Percentiles rank a stretch among this genome's conserved stretches.
Conservation (phyloP, 75 land plant genomes). For the Ceratopteris richardii region DNA sequence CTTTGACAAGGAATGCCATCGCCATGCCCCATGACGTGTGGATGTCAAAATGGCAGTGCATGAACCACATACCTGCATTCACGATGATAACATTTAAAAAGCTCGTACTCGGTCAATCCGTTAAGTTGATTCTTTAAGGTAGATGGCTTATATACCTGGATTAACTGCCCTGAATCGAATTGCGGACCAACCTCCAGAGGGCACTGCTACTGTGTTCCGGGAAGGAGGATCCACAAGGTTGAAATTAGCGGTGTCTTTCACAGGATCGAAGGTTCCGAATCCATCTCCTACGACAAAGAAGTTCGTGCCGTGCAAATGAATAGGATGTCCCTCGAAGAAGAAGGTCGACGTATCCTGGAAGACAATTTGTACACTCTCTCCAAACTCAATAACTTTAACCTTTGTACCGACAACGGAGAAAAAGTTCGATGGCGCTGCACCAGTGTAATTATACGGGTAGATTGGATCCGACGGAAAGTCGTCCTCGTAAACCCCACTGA, state of each 20-base stretch:
- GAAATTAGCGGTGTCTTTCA: slow-evolving; percentile 17
- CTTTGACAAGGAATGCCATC: slow-evolving; percentile 36
- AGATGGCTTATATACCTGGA: slow-evolving; percentile 23
- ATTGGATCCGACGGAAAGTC: slow-evolving; percentile 23
- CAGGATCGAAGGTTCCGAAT: slow-evolving; percentile 16
- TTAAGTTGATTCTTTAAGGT: too few relatives aligned
- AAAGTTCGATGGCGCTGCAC: neutral
- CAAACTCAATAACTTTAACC: slow-evolving; percentile 21
- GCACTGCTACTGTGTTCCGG: slow-evolving; percentile 23
- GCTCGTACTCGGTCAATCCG: too few relatives aligned
- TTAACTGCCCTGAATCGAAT: slow-evolving; percentile 23
- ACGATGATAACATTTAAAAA: too few relatives aligned
- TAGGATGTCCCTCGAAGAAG: slow-evolving; percentile 14
- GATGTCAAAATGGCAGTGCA: slow-evolving; percentile 44
- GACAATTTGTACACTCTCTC: slow-evolving; percentile 32
- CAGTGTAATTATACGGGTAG: slow-evolving; percentile 17
- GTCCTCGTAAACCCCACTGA: neutral
- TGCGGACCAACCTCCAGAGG: slow-evolving; percentile 23
- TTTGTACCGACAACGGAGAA: slow-evolving; percentile 20
- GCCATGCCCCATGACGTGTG: slow-evolving; percentile 42
- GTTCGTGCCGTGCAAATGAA: slow-evolving; percentile 27
- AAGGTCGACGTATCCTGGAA: slow-evolving; percentile 35
- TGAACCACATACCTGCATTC: slow-evolving; percentile 24
- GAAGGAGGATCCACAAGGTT: slow-evolving; percentile 27
- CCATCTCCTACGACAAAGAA: slow-evolving; percentile 20